Evolutionary conservation across 768 basidiomycete genomes (phyloP), one percentile per base, ranked within the genome.

Genomic region (Xerocomellus amylosporus): DNA sequence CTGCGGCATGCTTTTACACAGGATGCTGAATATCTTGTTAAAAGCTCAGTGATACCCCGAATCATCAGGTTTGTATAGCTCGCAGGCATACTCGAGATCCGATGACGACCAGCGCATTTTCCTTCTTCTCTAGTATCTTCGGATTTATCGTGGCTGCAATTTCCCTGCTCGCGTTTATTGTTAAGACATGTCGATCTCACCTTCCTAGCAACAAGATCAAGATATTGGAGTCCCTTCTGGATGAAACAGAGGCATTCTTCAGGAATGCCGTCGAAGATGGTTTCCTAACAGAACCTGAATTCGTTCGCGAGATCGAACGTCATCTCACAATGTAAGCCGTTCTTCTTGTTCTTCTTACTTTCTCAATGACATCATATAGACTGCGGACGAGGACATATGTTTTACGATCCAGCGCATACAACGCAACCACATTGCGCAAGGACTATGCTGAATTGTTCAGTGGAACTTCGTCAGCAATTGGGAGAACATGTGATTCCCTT

Each of bases 171-270:
- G 30, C 24, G 1, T 19, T 47, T 2, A 7, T 58, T 0, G 8
- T 48, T 15, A 51, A 48, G 0, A 30, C n/a, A 14, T 54, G 45
- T 2, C 49, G 49, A 2, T 45, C 53, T 14, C 49, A 48, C 8
- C 59, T 60, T 28, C 59, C 56, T 1, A 51, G 59, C 14, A 31
- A 20, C 26, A 58, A 20, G 37, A 60, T 60, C 14, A 51, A 48
- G 2, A 41, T 4, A 2, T n/a, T 58, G 17, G 59, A 58, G 7
- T 19, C 31, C 2, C 14, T 52, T 2, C 3, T 59, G 19, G 43
- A 59, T 1, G 50, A 49, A 30, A 59, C 59, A 0, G 53, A 55
- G 10, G 7, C 19, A 1, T 24, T 3, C 20, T 49, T 60, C 19
- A 45, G 14, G 4, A 42, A 42, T 8, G 53, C 49, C 5, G 1